Evolutionary conservation across 352 stramenopile genomes (phyloP).

Genomic region (Globisporangium nodosum): DNA sequence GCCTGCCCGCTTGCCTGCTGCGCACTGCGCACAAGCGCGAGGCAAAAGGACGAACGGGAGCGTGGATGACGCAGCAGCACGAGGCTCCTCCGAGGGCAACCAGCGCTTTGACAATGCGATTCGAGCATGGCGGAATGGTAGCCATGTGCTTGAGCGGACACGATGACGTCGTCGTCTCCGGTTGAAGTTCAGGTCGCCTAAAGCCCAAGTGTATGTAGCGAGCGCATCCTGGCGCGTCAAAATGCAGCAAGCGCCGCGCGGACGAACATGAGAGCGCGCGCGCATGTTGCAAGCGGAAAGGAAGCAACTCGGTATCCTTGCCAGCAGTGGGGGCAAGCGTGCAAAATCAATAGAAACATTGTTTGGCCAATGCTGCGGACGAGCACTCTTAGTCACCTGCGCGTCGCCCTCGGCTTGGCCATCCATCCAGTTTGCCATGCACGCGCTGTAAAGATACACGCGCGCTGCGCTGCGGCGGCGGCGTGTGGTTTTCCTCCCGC

Average conservation of each 20-base stretch:
- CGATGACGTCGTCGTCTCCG: neutral
- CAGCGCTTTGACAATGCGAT: neutral
- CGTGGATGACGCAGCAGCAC: neutral
- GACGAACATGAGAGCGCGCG: too few relatives aligned
- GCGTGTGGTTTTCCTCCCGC: too few relatives aligned
- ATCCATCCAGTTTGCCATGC: neutral
- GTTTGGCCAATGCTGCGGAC: too few relatives aligned
- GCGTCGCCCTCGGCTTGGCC: too few relatives aligned
- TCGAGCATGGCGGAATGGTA: neutral
- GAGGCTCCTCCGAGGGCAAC: too few relatives aligned
- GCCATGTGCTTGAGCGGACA: neutral
- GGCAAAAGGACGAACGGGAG: neutral
- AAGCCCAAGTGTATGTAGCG: neutral
- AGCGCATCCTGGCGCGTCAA: neutral
- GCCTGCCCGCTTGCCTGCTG: neutral
- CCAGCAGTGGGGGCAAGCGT: too few relatives aligned
- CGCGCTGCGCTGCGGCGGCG: neutral
- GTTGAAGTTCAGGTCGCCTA: slow-evolving; percentile 2
- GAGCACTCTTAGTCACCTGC: too few relatives aligned
- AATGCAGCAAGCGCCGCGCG: neutral
- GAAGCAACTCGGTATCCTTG: too few relatives aligned
- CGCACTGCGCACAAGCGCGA: neutral
- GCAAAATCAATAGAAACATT: too few relatives aligned
- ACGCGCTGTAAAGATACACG: slow-evolving; percentile 3
- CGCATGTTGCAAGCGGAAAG: too few relatives aligned